phyloP scores from a whole-genome alignment of 139 green algal species.

The Microglena sp. region DNA sequence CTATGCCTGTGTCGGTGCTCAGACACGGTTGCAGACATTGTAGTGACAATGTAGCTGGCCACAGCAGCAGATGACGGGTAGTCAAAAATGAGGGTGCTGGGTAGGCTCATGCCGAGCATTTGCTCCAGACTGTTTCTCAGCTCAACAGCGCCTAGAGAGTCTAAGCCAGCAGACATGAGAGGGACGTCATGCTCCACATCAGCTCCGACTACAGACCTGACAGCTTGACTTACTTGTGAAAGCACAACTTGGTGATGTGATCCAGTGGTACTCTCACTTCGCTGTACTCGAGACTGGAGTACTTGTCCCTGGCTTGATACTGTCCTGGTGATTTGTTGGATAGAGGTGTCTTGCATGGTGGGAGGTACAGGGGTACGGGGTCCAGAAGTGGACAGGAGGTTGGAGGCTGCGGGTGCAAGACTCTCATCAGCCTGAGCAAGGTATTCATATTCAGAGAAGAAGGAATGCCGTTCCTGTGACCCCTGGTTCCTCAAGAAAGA shows the following conservation, averaged over 20 bases:
- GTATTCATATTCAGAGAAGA: too few species aligned
- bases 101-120: constrained; percentile 36
- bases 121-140: constrained; percentile 59
- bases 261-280: too few species aligned
- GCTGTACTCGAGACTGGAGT: not conserved
- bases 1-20: not conserved
- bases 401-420: too few species aligned
- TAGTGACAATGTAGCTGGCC: constrained; percentile 26
- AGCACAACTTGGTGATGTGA: too few species aligned
- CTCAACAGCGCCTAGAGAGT: constrained; percentile 71
- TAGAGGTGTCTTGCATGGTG: too few species aligned
- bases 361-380: too few species aligned
- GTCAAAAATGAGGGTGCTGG: constrained; percentile 62
- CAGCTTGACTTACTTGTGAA: too few species aligned
- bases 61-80: constrained; percentile 47
- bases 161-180: constrained; percentile 68
- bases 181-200: constrained; percentile 40
- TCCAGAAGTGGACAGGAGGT: too few species aligned
- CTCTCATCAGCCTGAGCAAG: too few species aligned
- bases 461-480: too few species aligned
- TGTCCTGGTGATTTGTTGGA: not conserved
- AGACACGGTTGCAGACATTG: constrained; percentile 6
- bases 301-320: not conserved
- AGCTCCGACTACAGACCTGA: constrained; percentile 8
- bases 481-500: constrained; percentile 15